These are phyloP conservation scores for Rhodocollybia butyracea DNA, from an alignment of 768 basidiomycete genomes.

Conservation along the genomic window DNA sequence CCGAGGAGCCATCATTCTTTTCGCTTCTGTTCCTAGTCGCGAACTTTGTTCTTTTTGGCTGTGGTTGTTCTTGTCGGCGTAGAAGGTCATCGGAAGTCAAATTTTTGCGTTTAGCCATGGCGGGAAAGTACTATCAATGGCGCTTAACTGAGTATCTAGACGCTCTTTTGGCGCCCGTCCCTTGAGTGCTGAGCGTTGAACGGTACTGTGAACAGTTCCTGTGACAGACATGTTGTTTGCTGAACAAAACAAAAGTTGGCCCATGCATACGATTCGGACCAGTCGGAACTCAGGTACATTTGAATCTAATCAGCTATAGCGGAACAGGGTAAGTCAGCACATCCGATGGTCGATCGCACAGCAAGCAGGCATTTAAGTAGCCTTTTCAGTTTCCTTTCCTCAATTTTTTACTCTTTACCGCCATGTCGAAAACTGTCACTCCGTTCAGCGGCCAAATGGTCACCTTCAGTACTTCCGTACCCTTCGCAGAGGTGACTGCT, in stretches of 20 bases:
- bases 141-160: neutral
- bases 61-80: constrained; percentile 39
- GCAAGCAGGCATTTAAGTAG: constrained; percentile 9
- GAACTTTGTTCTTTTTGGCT: constrained; percentile 34
- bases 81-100: constrained; percentile 47
- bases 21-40: neutral
- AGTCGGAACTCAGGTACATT: too few relatives aligned
- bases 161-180: too few relatives aligned
- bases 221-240: too few relatives aligned
- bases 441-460: constrained; percentile 38
- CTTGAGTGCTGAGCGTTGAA: too few relatives aligned
- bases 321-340: neutral
- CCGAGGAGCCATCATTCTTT: neutral
- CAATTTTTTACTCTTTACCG: constrained; percentile 8
- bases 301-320: neutral
- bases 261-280: too few relatives aligned
- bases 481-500: constrained; percentile 37
- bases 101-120: constrained; percentile 22
- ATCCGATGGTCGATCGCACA: too few relatives aligned
- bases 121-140: neutral
- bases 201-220: too few relatives aligned
- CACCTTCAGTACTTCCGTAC: constrained; percentile 37
- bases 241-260: too few relatives aligned
- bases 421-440: constrained; percentile 26
- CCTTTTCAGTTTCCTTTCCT: neutral